Conservation (phyloP, 768 basidiomycete species). For the Guyanaporus albipodus region DNA sequence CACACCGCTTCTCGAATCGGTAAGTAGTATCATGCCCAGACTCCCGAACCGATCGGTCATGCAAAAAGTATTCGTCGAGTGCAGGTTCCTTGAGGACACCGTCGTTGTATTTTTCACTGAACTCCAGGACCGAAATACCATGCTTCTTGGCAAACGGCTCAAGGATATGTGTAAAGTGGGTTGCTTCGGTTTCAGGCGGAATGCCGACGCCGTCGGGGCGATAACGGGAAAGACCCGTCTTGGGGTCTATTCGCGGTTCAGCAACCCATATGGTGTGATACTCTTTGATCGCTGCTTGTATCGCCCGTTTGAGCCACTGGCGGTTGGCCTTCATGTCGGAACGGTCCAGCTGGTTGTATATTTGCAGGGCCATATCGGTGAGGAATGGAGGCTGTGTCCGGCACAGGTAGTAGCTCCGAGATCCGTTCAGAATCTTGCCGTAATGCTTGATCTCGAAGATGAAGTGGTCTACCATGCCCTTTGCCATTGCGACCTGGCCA, state of each 20-base stretch:
- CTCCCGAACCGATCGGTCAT: conserved; percentile 95
- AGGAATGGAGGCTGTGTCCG: conserved; percentile 98
- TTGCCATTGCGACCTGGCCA: conserved; percentile 90
- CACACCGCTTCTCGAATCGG: conserved; percentile 95
- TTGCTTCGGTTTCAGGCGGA: conserved; percentile 97
- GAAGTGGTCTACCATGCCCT: conserved; percentile 98
- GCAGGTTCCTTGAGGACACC: conserved; percentile 77
- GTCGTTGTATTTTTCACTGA: conserved; percentile 93
- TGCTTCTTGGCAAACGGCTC: conserved; percentile 93
- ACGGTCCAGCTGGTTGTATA: conserved; percentile 93
- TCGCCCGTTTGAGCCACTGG: conserved; percentile 90
- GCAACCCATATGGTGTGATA: conserved; percentile 98
- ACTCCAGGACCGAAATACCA: conserved; percentile 91
- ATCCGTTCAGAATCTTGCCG: conserved; percentile 95
- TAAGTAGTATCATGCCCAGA: conserved; percentile 97
- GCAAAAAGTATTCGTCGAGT: conserved; percentile 96
- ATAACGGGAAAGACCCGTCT: conserved; percentile 91
- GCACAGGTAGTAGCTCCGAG: conserved; percentile 91
- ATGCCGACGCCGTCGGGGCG: conserved; percentile 93
- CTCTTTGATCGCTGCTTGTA: conserved; percentile 97
- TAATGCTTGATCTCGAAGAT: conserved; percentile 99
- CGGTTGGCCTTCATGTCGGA: conserved; percentile 74
- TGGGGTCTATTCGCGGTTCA: conserved; percentile 89
- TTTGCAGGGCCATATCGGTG: conserved; percentile 97
- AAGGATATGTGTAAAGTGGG: conserved; percentile 96